phyloP scores from a whole-genome alignment of 75 land plant genomes.

The Pinus tabuliformis region DNA sequence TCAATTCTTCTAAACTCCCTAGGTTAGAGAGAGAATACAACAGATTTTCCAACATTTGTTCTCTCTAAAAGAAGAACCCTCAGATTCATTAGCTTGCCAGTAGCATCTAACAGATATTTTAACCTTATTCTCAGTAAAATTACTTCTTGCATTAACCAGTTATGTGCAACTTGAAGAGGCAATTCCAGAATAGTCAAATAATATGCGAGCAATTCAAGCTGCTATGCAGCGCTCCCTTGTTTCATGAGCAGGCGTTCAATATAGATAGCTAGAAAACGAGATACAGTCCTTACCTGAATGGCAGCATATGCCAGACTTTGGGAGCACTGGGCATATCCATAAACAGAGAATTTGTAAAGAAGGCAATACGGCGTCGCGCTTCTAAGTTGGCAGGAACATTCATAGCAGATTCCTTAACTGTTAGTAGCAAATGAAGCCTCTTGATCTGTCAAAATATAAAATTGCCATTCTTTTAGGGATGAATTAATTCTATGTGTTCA shows the following conservation, averaged over 20 bases:
- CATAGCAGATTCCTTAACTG: constrained; percentile 84
- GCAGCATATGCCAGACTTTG: constrained; percentile 89
- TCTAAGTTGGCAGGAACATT: constrained; percentile 93
- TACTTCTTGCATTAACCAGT: not conserved
- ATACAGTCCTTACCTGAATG: constrained; percentile 65
- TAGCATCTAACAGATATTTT: not conserved
- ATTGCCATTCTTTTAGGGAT: not conserved
- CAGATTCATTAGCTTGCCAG: not conserved
- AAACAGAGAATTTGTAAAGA: constrained; percentile 92
- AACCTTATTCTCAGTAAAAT: not conserved
- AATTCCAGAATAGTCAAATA: not conserved
- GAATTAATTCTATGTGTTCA: not conserved
- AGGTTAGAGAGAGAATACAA: not conserved
- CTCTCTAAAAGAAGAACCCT: not conserved
- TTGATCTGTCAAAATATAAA: constrained; percentile 53
- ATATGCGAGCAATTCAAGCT: not conserved
- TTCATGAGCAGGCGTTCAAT: too few relatives aligned
- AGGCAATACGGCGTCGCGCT: constrained; percentile 88
- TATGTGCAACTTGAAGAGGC: not conserved
- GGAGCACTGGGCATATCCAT: constrained; percentile 99
- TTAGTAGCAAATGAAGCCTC: constrained; percentile 75
- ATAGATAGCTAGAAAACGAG: too few relatives aligned
- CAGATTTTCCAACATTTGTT: not conserved
- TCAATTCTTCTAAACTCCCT: not conserved
- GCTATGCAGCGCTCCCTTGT: too few relatives aligned